Conservation (phyloP, 2,329 filamentous ascomycete genomes). For the Calonectria pteridis region DNA sequence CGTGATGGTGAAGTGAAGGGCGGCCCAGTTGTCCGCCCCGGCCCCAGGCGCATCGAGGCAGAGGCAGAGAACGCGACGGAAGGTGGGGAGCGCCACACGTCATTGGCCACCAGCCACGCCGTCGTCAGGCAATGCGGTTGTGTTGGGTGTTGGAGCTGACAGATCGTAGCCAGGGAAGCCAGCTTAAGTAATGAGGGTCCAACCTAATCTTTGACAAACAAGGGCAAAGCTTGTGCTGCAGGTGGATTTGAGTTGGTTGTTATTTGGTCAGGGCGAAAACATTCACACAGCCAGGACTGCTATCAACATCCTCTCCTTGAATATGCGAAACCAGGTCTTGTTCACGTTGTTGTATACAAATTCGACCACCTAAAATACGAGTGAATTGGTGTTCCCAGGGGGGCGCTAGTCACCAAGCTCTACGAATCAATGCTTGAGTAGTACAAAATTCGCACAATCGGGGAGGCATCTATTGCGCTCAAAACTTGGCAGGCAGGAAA, state of each 20-base stretch:
- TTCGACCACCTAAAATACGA: not conserved
- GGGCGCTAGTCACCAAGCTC: not conserved
- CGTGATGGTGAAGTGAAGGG: constrained; percentile 35
- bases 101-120: constrained; percentile 41
- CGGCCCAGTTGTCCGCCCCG: constrained; percentile 17
- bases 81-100: constrained; percentile 40
- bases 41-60: constrained; percentile 16
- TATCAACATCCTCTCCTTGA: not conserved
- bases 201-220: not conserved
- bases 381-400: too few relatives aligned
- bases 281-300: not conserved
- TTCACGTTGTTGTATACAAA: not conserved
- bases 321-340: not conserved
- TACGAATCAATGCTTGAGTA: too few relatives aligned
- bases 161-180: constrained; percentile 3
- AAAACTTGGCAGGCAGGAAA: too few relatives aligned
- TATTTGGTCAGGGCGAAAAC: not conserved
- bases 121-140: not conserved
- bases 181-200: not conserved
- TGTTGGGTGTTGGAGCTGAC: not conserved
- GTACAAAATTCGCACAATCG: too few relatives aligned
- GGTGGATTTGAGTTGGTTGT: not conserved
- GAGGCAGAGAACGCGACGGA: constrained; percentile 24
- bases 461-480: too few relatives aligned
- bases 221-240: not conserved